phyloP scores from a whole-genome alignment of 2,329 filamentous ascomycete species.

The Fusarium acutatum region DNA sequence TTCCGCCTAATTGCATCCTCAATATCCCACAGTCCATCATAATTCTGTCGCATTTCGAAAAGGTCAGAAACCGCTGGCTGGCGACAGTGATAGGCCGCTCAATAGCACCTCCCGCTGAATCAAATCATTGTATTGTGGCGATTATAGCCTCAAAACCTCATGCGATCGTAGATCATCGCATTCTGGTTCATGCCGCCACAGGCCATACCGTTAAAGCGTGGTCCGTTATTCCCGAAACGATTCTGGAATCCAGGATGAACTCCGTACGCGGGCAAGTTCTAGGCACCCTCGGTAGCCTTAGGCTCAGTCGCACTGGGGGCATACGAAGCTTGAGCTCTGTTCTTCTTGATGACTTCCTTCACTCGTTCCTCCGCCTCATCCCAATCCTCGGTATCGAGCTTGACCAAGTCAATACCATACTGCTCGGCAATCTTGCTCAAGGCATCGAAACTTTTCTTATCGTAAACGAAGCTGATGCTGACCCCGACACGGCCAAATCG shows the following conservation, averaged over 20 bases:
- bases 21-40: not conserved
- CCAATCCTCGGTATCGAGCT: constrained; percentile 88
- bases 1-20: not conserved
- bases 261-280: constrained; percentile 38
- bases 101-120: not conserved
- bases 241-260: constrained; percentile 1
- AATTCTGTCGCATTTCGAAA: not conserved
- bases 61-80: not conserved
- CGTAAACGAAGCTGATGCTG: constrained; percentile 92
- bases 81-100: not conserved
- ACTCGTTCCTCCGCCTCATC: constrained; percentile 86
- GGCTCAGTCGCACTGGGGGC: constrained; percentile 57
- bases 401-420: constrained; percentile 83
- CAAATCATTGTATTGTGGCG: not conserved
- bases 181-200: not conserved
- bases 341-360: constrained; percentile 81
- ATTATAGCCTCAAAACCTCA: constrained; percentile 2
- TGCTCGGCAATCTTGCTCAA: constrained; percentile 81
- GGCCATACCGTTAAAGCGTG: constrained; percentile 11
- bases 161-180: not conserved
- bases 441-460: constrained; percentile 81
- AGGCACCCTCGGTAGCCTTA: constrained; percentile 41
- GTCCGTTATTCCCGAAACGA: constrained; percentile 1
- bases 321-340: constrained; percentile 64
- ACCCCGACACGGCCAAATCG: constrained; percentile 97